These are phyloP conservation scores for Tieghemiomyces parasiticus DNA, from an alignment of 192 early-diverging fungal genomes.

Conservation along the genomic window DNA sequence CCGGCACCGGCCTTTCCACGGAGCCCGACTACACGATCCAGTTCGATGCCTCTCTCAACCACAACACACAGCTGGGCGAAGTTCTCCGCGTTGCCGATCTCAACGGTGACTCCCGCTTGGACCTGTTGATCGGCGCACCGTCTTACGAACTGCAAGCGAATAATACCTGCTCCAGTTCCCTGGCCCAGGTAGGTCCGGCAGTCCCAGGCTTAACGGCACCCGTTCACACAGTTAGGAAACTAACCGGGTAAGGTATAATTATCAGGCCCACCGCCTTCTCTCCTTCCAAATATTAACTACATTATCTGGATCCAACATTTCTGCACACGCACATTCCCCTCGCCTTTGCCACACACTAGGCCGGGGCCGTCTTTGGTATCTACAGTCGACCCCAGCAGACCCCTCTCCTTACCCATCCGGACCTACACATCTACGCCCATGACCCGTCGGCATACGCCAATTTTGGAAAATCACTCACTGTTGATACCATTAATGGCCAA, in stretches of 20 bases:
- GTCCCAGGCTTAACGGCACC: no score
- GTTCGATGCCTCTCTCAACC: constrained; percentile 13
- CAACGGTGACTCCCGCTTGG: constrained; percentile 41
- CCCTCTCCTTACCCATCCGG: constrained; percentile 13
- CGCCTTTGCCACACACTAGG: constrained; percentile 22
- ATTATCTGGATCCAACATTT: no score
- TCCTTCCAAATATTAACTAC: no score
- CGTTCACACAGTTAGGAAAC: no score
- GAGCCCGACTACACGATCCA: constrained; percentile 32
- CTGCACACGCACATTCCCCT: no score
- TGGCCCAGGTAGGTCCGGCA: no score
- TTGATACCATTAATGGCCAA: constrained; percentile 11
- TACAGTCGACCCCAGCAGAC: constrained; percentile 10
- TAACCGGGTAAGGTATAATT: no score
- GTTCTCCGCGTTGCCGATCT: constrained; percentile 42
- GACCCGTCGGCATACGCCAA: constrained; percentile 24
- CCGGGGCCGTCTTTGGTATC: constrained; percentile 31
- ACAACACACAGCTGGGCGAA: constrained; percentile 17
- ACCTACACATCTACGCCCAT: constrained; percentile 24
- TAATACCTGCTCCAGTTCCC: constrained; percentile 9
- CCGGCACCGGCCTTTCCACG: constrained; percentile 25
- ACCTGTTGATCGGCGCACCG: constrained; percentile 53
- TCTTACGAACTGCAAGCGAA: constrained; percentile 16
- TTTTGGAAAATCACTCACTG: constrained; percentile 27
- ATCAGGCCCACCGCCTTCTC: no score